Base-by-base conservation (phyloP, 2,329 filamentous ascomycete species). In the Colletotrichum sp. region DNA sequence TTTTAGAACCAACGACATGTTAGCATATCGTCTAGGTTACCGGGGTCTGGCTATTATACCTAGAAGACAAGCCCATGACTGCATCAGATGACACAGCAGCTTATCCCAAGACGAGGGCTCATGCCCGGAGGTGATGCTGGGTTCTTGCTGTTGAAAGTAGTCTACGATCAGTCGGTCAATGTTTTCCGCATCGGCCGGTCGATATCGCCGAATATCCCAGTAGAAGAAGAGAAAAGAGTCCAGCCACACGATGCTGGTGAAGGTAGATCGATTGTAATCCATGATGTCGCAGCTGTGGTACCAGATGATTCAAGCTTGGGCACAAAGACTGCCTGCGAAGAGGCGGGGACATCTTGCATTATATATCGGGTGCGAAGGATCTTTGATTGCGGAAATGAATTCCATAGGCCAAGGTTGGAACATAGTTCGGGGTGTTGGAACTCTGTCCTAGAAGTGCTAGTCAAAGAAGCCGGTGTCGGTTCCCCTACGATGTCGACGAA, bases 121-220 rank as follows among this genome's bases (percentile, higher is more conserved):
- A 0, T 27, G n/a, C 0, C 25, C 0, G 0, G 52, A 56, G 0
- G n/a, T 27, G 1, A 27, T 9, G 4, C 0, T 16, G 1, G 52
- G 52, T 16, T 0, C 52, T 56, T 56, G 1, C 0, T 1, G 2
- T 25, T 56, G 4, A 2, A 56, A 56, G 6, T 15, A 56, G 52
- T 56, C 52, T 0, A 56, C 0, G 8, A 56, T 27, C 12, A 56
- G 52, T 2, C 15, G n/a, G 0, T 56, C 52, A 0, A 56, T 56
- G 0, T 16, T 27, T 27, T 22, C n/a, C 0, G 52, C 22, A 2
- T 22, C 12, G 6, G 1, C 52, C 0, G 6, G 3, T 8, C 22
- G 52, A 16, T 56, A 56, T 2, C 52, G 52, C 22, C 4, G 52
- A 56, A 56, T 56, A 3, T 56, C 52, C 7, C 8, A 27, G 3